These are phyloP conservation scores for Echium plantagineum DNA, from an alignment of 257 asterid species.

Conservation along the genomic window DNA sequence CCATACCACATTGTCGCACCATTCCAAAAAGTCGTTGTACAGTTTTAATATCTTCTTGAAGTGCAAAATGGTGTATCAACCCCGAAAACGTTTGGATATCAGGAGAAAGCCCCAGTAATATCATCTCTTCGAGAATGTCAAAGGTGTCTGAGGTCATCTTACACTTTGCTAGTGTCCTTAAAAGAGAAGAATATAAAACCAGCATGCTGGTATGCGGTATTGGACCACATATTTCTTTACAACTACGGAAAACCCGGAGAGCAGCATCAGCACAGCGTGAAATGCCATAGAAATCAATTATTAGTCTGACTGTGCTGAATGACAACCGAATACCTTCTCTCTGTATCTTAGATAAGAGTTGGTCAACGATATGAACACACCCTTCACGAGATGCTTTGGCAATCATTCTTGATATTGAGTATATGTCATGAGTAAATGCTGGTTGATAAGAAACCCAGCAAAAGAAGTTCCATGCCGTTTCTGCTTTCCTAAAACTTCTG, in stretches of 20 bases:
- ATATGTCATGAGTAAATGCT: constrained; percentile 62
- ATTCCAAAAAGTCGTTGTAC: constrained; percentile 76
- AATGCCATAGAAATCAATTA: constrained; percentile 72
- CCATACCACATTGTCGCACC: constrained; percentile 65
- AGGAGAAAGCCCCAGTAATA: constrained; percentile 45
- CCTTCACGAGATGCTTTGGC: constrained; percentile 72
- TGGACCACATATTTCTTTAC: constrained; percentile 47
- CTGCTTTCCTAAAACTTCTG: constrained; percentile 54
- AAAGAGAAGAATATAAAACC: constrained; percentile 57
- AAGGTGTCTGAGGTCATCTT: constrained; percentile 48
- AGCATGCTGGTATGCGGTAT: constrained; percentile 36
- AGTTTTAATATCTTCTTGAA: constrained; percentile 62
- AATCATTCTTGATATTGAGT: constrained; percentile 72
- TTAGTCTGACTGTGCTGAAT: constrained; percentile 57
- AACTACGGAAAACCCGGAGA: constrained; percentile 38
- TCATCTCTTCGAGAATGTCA: constrained; percentile 76
- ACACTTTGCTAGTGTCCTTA: constrained; percentile 74
- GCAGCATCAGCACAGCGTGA: constrained; percentile 64
- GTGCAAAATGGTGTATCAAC: constrained; percentile 81
- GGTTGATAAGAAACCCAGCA: constrained; percentile 84
- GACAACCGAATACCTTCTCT: constrained; percentile 57
- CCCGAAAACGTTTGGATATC: constrained; percentile 76
- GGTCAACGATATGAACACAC: constrained; percentile 47
- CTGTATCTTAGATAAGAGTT: constrained; percentile 50
- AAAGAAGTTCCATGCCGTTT: constrained; percentile 80